Conservation (phyloP, 169 alveolate species). For the Eimeria nieschulzi region DNA sequence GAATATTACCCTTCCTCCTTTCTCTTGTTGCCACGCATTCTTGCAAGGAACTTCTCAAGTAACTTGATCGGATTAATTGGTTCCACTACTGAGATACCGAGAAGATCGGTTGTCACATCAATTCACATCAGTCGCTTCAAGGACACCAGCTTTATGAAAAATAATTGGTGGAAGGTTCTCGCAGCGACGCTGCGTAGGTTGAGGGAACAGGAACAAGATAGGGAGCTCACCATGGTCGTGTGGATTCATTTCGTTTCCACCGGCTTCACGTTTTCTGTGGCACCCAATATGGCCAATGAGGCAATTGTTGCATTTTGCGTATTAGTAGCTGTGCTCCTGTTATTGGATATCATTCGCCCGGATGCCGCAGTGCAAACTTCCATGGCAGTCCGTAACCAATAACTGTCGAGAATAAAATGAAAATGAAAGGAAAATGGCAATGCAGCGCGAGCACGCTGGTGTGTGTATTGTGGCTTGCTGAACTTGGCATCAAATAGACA, state of each 20-base stretch:
- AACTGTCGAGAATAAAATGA: too few species aligned
- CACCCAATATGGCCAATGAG: constrained; percentile 6
- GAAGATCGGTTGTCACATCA: background rate
- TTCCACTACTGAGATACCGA: background rate
- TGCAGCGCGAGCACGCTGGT: too few species aligned
- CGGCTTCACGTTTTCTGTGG: constrained; percentile 20
- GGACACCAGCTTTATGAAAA: background rate
- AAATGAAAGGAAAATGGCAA: too few species aligned
- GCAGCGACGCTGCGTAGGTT: background rate
- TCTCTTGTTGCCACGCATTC: background rate
- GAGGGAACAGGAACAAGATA: background rate
- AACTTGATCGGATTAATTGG: too few species aligned
- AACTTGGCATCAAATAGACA: too few species aligned
- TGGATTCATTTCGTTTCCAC: background rate
- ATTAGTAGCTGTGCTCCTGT: constrained; percentile 39
- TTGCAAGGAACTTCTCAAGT: background rate
- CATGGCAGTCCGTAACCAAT: too few species aligned
- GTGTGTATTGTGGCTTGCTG: too few species aligned
- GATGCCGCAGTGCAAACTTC: background rate
- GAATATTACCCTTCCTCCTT: background rate
- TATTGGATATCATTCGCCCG: constrained; percentile 22
- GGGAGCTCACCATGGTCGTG: background rate
- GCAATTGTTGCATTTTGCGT: constrained; percentile 42
- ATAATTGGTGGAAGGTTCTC: constrained; percentile 15
- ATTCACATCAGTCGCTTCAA: background rate